A percentile compares a stretch with the other conserved stretches of the same genome.
These are phyloP conservation scores for Tricholoma furcatifolium DNA, from an alignment of 768 basidiomycete genomes.

Conservation along the genomic window DNA sequence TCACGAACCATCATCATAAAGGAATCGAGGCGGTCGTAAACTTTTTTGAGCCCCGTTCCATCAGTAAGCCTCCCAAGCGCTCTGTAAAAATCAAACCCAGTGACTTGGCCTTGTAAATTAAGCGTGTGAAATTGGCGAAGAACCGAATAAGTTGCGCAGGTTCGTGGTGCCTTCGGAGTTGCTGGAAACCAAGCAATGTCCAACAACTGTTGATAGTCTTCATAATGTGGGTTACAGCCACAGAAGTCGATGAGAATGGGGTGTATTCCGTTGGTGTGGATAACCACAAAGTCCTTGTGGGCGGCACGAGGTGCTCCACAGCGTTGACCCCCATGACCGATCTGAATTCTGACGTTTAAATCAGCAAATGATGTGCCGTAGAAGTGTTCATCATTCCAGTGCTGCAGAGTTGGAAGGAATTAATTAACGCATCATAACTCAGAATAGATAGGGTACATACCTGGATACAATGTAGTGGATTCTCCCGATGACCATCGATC, in stretches of 20 bases:
- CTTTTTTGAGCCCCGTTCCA: no score
- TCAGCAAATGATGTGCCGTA: not conserved
- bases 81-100: conserved; percentile 21
- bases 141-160: conserved; percentile 17
- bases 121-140: conserved; percentile 19
- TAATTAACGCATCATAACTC: not conserved
- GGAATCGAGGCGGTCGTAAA: no score
- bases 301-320: conserved; percentile 9
- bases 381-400: not conserved
- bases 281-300: conserved; percentile 17
- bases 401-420: not conserved
- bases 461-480: not conserved
- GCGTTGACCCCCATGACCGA: conserved; percentile 17
- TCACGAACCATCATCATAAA: no score
- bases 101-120: conserved; percentile 15
- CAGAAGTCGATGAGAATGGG: conserved; percentile 17
- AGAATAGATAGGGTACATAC: not conserved
- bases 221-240: conserved; percentile 8
- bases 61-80: no score
- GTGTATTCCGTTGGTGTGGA: conserved; percentile 22
- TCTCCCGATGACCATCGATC: conserved; percentile 8
- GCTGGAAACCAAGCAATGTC: conserved; percentile 20
- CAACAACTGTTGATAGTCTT: conserved; percentile 13
- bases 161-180: conserved; percentile 16
- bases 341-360: conserved; percentile 5